Evolutionary conservation across 2,329 filamentous ascomycete genomes (phyloP), one percentile per base, ranked within the genome.

Genomic region (Bipolaris oryzae): DNA sequence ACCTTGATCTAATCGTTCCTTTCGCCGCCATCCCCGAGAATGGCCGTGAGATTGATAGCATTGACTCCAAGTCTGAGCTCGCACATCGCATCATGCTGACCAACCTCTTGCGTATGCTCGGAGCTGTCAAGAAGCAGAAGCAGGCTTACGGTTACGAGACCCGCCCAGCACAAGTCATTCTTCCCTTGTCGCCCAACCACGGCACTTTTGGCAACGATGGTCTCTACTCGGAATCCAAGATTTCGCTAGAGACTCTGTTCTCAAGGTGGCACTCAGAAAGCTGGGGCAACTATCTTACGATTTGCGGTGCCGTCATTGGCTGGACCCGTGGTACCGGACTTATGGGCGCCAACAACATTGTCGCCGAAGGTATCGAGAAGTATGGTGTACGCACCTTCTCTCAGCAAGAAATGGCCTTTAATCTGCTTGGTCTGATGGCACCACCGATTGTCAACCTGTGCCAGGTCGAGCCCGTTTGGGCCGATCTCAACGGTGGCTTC

Each of bases 391-490:
- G 95, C 69, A 99, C 95, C 3, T 99, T 99, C 84, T 98, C 94
- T 9, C 95, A 98, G 80, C 92, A 96, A 76, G 95, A 99, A 79
- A 99, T 99, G 95, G 95, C 95, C 15, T 99, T 99, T 84, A 99
- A 99, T 80, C 80, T 99, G 65, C 86, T 99, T 42, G 94, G 95
- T 67, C 86, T 99, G 50, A 96, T 99, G 95, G 90, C 93, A 1
- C 93, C 95, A 35, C 85, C 89, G 25, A 91, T 99, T 69, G 93
- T 96, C 67, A 92, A 99, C 74, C 86, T 99, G 41, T 99, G 95
- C 84, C 95, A 99, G 81, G 83, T 86, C 42, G 92, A 98, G 80
- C 96, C 95, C 10, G 92, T 99, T 57, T 98, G 95, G 79, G 95
- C 95, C 61, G 95, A 99, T 78, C 84, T 99, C 50, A 99, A 99